phyloP scores from a whole-genome alignment of 805 yeast species.

The Tetrapisispora phaffii region DNA sequence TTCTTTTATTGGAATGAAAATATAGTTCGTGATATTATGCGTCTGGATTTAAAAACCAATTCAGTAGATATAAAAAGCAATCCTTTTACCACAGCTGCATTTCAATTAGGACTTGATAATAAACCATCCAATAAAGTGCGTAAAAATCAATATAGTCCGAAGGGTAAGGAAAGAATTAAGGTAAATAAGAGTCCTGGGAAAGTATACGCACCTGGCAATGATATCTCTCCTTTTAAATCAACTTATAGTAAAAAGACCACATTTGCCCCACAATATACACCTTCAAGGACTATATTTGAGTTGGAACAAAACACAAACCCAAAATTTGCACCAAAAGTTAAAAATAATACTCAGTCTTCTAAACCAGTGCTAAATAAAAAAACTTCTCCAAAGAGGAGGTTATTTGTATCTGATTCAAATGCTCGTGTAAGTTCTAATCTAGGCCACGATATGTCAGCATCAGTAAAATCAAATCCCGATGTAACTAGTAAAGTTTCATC shows the following conservation, averaged over 20 bases:
- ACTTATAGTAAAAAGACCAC: constrained; percentile 2
- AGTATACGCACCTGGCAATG: constrained; percentile 4
- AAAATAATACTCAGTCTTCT: no score
- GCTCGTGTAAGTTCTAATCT: no score
- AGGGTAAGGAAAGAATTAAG: neutral
- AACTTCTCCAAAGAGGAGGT: neutral
- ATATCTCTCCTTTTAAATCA: neutral
- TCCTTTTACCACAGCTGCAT: constrained; percentile 27
- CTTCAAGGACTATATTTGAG: constrained; percentile 3
- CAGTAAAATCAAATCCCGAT: neutral
- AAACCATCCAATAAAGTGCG: neutral
- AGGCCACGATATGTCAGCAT: neutral
- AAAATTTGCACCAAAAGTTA: neutral
- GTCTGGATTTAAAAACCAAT: constrained; percentile 16
- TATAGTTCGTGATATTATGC: constrained; percentile 12
- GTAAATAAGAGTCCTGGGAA: neutral
- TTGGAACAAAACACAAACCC: neutral
- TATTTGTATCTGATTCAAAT: neutral
- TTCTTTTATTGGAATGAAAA: constrained; percentile 25
- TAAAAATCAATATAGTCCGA: neutral
- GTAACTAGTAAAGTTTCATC: neutral
- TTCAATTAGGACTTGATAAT: constrained; percentile 11
- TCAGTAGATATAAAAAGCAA: constrained; percentile 1
- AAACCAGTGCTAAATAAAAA: neutral
- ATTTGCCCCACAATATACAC: constrained; percentile 12